These are phyloP conservation scores for Conringia planisiliqua DNA, from an alignment of 345 rosid genomes.

Conservation along the genomic window DNA sequence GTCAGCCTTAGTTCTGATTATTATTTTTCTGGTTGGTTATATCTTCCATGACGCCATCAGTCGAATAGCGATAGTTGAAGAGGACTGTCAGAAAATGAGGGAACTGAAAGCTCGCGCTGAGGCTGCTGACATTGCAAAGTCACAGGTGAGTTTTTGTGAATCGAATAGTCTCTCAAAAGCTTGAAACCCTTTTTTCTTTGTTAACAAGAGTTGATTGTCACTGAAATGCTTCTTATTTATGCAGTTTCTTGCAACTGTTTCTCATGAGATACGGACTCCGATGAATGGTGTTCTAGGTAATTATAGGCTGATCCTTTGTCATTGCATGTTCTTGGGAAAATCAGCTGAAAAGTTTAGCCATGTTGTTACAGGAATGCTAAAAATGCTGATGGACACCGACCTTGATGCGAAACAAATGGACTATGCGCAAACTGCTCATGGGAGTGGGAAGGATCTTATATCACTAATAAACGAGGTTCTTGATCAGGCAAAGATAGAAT, in stretches of 20 bases:
- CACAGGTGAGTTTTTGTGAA: slow-evolving; percentile 50
- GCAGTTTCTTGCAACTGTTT: slow-evolving; percentile 94
- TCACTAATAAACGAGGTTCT: slow-evolving; percentile 84
- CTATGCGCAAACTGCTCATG: slow-evolving; percentile 83
- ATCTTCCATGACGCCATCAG: slow-evolving; percentile 73
- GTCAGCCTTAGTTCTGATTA: slow-evolving; percentile 55
- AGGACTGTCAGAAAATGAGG: slow-evolving; percentile 68
- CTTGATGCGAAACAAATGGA: slow-evolving; percentile 78
- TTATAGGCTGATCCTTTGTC: background rate
- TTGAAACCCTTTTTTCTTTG: background rate
- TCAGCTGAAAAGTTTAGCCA: background rate
- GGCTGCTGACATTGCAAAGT: slow-evolving; percentile 95
- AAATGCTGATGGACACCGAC: slow-evolving; percentile 87
- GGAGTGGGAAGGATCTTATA: slow-evolving; percentile 81
- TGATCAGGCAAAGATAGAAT: slow-evolving; percentile 98
- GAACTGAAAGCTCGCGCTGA: slow-evolving; percentile 90
- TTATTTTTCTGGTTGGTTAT: slow-evolving; percentile 68
- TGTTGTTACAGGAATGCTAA: slow-evolving; percentile 70
- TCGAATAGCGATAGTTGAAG: slow-evolving; percentile 74
- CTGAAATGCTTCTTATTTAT: slow-evolving; percentile 29
- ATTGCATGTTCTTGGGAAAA: background rate
- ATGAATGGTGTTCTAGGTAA: slow-evolving; percentile 72
- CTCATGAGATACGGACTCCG: slow-evolving; percentile 97
- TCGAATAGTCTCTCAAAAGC: background rate
- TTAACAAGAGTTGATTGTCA: background rate